Evolutionary conservation across 2,329 filamentous ascomycete genomes (phyloP).

Genomic region (Colletotrichum sp.): DNA sequence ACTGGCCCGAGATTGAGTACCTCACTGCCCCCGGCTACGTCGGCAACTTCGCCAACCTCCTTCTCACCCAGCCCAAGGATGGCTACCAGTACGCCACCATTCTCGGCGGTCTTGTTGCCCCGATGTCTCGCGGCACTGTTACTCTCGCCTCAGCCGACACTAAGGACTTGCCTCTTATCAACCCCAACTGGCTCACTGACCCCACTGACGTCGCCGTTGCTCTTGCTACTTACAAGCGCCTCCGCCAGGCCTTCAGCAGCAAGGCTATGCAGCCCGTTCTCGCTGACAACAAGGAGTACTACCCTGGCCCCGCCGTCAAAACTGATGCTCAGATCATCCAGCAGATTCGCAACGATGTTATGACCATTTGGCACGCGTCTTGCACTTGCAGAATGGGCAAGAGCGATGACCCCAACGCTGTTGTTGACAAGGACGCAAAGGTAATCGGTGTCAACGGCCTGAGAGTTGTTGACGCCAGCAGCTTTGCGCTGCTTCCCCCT

Average conservation of each 20-base stretch:
- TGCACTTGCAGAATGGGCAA: constrained; percentile 60
- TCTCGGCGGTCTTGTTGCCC: constrained; percentile 37
- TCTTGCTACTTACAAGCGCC: constrained; percentile 45
- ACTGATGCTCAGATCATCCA: constrained; percentile 48
- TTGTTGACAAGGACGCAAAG: constrained; percentile 33
- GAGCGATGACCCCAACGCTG: constrained; percentile 30
- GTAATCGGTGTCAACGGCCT: constrained; percentile 34
- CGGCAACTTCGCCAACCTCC: constrained; percentile 19
- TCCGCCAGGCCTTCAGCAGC: constrained; percentile 39
- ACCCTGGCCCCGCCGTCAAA: constrained; percentile 39
- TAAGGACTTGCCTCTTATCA: constrained; percentile 43
- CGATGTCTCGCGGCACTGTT: constrained; percentile 48
- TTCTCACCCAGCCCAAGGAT: constrained; percentile 3
- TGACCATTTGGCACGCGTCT: constrained; percentile 58
- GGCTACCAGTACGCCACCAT: constrained; percentile 26
- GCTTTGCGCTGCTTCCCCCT: constrained; percentile 30
- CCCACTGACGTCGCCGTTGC: constrained; percentile 48
- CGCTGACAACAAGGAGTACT: constrained; percentile 36
- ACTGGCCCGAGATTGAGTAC: constrained; percentile 18
- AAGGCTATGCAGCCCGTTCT: constrained; percentile 32
- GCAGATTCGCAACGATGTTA: constrained; percentile 36
- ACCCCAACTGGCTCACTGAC: constrained; percentile 50
- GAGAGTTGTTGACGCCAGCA: constrained; percentile 35
- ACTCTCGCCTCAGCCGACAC: constrained; percentile 40
- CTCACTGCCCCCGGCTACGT: constrained; percentile 21